These are phyloP conservation scores for Termitomyces sp. DNA, from an alignment of 768 basidiomycete genomes.

Conservation along the genomic window DNA sequence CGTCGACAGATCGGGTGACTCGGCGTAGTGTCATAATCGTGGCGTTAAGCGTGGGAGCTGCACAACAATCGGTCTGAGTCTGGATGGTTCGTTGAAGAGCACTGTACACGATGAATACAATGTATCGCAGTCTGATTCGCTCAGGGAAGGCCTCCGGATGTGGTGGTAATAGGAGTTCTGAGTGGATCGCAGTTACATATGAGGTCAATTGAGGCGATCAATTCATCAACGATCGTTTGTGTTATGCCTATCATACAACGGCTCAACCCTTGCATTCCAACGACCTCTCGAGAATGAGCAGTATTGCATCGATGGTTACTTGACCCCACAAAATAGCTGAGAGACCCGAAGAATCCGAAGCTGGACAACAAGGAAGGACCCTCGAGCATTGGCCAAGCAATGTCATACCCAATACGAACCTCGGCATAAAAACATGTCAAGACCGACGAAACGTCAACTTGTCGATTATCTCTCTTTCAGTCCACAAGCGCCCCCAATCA, in stretches of 20 bases:
- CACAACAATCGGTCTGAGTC: background rate
- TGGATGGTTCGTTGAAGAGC: background rate
- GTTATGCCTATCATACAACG: background rate
- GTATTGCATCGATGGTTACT: background rate
- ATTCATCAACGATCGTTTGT: background rate
- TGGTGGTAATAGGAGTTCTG: background rate
- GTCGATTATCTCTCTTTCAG: too few relatives aligned
- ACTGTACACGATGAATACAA: background rate
- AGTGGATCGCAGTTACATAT: too few relatives aligned
- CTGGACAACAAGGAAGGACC: too few relatives aligned
- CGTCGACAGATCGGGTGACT: conserved; percentile 56
- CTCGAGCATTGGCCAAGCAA: too few relatives aligned
- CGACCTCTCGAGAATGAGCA: background rate
- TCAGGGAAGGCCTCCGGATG: background rate
- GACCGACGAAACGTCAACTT: too few relatives aligned
- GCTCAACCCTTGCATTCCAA: background rate
- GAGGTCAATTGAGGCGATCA: background rate
- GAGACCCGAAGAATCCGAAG: too few relatives aligned
- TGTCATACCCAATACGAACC: too few relatives aligned
- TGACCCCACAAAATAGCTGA: too few relatives aligned
- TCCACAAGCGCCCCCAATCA: too few relatives aligned
- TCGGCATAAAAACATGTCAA: too few relatives aligned
- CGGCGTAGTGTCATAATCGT: conserved; percentile 46
- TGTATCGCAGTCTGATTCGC: background rate
- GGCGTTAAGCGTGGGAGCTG: background rate